These are phyloP conservation scores for Yamadazyma triangularis DNA, from an alignment of 1,139 yeast genomes.

Conservation along the genomic window DNA sequence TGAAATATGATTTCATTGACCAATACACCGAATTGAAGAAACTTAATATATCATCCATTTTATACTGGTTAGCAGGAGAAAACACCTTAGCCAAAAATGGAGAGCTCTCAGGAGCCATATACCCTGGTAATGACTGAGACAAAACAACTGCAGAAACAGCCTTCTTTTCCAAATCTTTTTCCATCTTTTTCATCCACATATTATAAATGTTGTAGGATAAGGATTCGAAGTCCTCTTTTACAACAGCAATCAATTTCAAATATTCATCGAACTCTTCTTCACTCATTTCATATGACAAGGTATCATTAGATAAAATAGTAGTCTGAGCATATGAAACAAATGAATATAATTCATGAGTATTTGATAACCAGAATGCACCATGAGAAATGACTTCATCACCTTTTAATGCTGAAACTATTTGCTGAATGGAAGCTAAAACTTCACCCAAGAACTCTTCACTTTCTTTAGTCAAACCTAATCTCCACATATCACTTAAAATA, in stretches of 20 bases:
- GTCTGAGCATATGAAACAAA: slow-evolving; percentile 92
- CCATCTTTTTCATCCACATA: slow-evolving; percentile 96
- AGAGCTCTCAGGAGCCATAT: slow-evolving; percentile 82
- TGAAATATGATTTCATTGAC: slow-evolving; percentile 89
- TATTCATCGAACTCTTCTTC: slow-evolving; percentile 89
- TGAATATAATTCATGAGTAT: slow-evolving; percentile 92
- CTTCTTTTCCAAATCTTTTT: slow-evolving; percentile 85
- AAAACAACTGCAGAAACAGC: slow-evolving; percentile 91
- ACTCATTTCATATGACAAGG: slow-evolving; percentile 78
- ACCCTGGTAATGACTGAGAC: slow-evolving; percentile 95
- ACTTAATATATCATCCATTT: slow-evolving; percentile 92
- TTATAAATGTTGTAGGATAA: slow-evolving; percentile 91
- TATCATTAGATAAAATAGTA: slow-evolving; percentile 80
- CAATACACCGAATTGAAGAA: slow-evolving; percentile 88
- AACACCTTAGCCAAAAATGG: slow-evolving; percentile 85
- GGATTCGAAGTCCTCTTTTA: slow-evolving; percentile 91
- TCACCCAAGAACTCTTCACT: slow-evolving; percentile 90
- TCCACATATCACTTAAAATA: slow-evolving; percentile 96
- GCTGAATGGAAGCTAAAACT: slow-evolving; percentile 84
- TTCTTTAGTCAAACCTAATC: slow-evolving; percentile 88
- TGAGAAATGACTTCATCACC: slow-evolving; percentile 87
- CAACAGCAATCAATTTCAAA: slow-evolving; percentile 82
- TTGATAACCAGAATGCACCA: slow-evolving; percentile 97
- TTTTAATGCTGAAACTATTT: slow-evolving; percentile 61
- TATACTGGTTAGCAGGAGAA: slow-evolving; percentile 66